Percentiles rank a stretch among this genome's conserved stretches.
Conservation (phyloP, 129 eudicot genomes). For the Saussurea involucrata region DNA sequence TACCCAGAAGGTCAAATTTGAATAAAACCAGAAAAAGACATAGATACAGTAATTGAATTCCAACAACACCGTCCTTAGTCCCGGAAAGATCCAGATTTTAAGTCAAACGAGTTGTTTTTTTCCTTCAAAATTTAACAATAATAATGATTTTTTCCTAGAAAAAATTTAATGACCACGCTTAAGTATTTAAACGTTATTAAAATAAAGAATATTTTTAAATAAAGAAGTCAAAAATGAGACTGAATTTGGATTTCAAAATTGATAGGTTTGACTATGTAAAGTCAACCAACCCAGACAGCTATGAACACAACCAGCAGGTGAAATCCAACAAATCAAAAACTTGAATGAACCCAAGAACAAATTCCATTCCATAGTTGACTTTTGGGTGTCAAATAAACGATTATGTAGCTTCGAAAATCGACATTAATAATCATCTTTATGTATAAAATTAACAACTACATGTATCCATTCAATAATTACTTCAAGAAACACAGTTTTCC, state of each 20-base stretch:
- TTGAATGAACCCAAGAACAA: neutral
- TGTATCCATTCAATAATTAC: neutral
- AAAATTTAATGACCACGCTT: neutral
- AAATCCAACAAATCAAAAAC: neutral
- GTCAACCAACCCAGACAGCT: slow-evolving; percentile 5
- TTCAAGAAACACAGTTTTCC: neutral
- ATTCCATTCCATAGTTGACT: neutral
- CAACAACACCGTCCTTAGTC: neutral
- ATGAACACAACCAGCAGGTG: slow-evolving; percentile 11
- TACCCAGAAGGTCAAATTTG: neutral
- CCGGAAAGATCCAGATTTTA: slow-evolving; percentile 7
- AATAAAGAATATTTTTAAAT: neutral
- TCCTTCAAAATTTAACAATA: neutral
- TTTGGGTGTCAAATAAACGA: neutral
- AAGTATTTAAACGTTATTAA: neutral
- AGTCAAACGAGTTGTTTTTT: slow-evolving; percentile 9
- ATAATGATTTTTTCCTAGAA: neutral
- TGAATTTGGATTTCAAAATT: neutral
- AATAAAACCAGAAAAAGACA: neutral
- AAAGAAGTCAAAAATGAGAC: slow-evolving; percentile 3
- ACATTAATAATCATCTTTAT: neutral
- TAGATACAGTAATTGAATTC: neutral
- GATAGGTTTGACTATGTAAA: slow-evolving; percentile 7
- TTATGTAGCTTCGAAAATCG: neutral
- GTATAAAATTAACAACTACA: neutral